These are phyloP conservation scores for Fraxinus nigra DNA, from an alignment of 305 asterid genomes.

Conservation along the genomic window DNA sequence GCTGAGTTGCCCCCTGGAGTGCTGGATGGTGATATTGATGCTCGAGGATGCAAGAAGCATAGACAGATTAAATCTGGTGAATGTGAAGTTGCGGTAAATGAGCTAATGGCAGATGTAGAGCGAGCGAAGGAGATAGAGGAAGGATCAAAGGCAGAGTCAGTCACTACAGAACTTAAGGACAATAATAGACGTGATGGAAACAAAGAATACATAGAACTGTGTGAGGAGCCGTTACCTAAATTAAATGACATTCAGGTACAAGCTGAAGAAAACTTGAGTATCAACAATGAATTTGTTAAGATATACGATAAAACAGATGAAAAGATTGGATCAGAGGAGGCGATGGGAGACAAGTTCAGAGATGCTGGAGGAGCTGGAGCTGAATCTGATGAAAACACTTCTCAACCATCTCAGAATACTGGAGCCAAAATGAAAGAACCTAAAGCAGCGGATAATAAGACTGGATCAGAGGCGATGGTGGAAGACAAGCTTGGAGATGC, in stretches of 20 bases:
- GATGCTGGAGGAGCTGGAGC: neutral
- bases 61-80: constrained; percentile 2
- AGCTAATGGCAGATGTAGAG: neutral
- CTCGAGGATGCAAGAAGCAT: neutral
- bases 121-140: neutral
- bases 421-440: neutral
- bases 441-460: neutral
- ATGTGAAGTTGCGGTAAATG: neutral
- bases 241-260: neutral
- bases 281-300: neutral
- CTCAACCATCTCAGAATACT: neutral
- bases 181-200: constrained; percentile 8
- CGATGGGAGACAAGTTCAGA: neutral
- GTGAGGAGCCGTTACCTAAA: neutral
- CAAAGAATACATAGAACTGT: neutral
- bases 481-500: neutral
- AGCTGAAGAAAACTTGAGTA: neutral
- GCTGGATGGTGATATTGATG: constrained; percentile 17
- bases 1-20: constrained; percentile 25
- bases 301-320: neutral
- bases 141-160: constrained; percentile 1
- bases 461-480: neutral
- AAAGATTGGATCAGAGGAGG: neutral
- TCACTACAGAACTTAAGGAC: constrained; percentile 2
- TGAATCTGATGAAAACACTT: neutral